Evolutionary conservation across 108 stramenopile species (phyloP), one percentile per base, ranked within the genome.

Genomic region (Schizochytrium sp.): DNA sequence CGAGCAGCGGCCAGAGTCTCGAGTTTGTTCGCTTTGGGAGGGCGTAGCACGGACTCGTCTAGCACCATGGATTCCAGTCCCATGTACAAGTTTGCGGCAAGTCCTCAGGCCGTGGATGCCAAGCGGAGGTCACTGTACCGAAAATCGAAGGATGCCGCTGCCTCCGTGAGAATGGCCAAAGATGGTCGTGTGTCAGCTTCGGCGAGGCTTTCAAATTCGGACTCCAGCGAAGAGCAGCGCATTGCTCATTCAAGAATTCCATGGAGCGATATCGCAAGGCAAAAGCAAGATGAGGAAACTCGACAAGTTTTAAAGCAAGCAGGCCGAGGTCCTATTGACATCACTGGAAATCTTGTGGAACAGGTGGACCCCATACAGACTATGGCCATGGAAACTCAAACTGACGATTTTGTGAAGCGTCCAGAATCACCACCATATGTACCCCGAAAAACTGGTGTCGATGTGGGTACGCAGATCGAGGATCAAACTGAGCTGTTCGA

Each of bases 381-480:
- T 56, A 46, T 17, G 2, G 89, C 61, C 5, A 91, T 89, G 61
- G 91, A 60, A 56, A 93, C 93, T 13, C 92, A 94, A 41, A 92
- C 92, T 17, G 91, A 93, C 73, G 53, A 15, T 49, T 93, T 94
- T 40, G 3, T 13, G 2, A 61, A 88, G 17, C 72, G 87, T 4
- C 56, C 87, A 19, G 73, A 53, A 7, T 19, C 89, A 50, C 49
- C 87, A 42, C 61, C 58, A 4, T 92, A 59, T 83, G 87, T 93
- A 2, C 93, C 93, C 19, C 38, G 44, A 44, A 94, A 94, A 72
- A 92, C 90, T n/a, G 94, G 94, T 56, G 90, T 94, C 38, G 94
- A 94, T 56, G 90, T 60, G 2, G 83, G 19, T n/a, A 93, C 94
- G 3, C 94, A 94, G 42, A 88, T 91, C 4, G 88, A 72, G 46